phyloP scores from a whole-genome alignment of 106 monocot genomes.

The Acorus gramineus region DNA sequence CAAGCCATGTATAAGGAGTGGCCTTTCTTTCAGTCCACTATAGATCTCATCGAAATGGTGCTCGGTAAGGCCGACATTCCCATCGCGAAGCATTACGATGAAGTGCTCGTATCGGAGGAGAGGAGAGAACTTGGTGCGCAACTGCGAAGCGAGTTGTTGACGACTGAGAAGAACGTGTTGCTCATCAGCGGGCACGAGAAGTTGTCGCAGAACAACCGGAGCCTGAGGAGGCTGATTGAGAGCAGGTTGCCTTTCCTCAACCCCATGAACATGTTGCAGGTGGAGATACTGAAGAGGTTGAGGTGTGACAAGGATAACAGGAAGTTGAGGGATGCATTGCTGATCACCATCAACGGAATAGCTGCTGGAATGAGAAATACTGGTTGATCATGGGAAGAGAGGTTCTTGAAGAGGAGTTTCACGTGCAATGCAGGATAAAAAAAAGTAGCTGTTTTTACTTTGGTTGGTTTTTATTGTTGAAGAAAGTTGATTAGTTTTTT shows the following conservation, averaged over 20 bases:
- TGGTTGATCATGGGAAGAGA: constrained; percentile 24
- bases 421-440: no score
- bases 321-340: constrained; percentile 70
- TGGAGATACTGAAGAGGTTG: constrained; percentile 67
- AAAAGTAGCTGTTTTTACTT: no score
- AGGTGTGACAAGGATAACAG: constrained; percentile 55
- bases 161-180: constrained; percentile 50
- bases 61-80: constrained; percentile 68
- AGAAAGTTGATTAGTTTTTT: no score
- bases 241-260: constrained; percentile 75
- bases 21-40: constrained; percentile 80
- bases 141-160: constrained; percentile 45
- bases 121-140: constrained; percentile 38
- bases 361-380: constrained; percentile 96
- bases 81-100: constrained; percentile 70
- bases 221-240: constrained; percentile 68
- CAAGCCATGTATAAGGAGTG: constrained; percentile 79
- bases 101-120: constrained; percentile 46
- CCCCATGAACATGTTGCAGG: constrained; percentile 81
- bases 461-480: no score
- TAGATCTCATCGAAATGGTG: constrained; percentile 96
- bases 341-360: constrained; percentile 81
- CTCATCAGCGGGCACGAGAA: constrained; percentile 65
- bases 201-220: constrained; percentile 50
- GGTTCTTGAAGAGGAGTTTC: no score